Conservation (phyloP, 1,284 basidiomycete species). For the Tylopilus sp. region DNA sequence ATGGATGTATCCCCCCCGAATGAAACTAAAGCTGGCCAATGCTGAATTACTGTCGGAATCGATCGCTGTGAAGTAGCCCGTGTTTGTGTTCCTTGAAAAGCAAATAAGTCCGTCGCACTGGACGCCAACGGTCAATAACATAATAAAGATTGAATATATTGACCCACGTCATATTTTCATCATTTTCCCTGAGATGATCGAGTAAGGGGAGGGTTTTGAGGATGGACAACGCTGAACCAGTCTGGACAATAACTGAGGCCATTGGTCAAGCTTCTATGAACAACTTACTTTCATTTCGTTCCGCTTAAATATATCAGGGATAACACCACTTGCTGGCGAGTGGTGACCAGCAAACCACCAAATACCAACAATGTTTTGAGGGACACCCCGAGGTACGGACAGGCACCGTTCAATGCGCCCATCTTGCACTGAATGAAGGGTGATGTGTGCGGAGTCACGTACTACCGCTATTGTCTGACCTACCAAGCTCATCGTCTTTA, state of each 20-base stretch:
- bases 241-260: slow-evolving; percentile 41
- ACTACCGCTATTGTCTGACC: slow-evolving; percentile 73
- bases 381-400: slow-evolving; percentile 31
- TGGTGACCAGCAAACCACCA: slow-evolving; percentile 71
- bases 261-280: neutral
- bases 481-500: slow-evolving; percentile 32
- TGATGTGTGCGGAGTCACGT: slow-evolving; percentile 64
- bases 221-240: slow-evolving; percentile 72
- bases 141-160: neutral
- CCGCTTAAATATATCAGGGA: slow-evolving; percentile 75
- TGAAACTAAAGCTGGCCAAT: slow-evolving; percentile 65
- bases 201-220: slow-evolving; percentile 67
- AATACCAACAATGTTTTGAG: slow-evolving; percentile 44
- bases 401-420: slow-evolving; percentile 55
- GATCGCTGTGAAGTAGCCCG: slow-evolving; percentile 43
- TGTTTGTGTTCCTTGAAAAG: slow-evolving; percentile 67
- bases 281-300: slow-evolving; percentile 59
- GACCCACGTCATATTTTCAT: slow-evolving; percentile 59
- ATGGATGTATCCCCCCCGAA: slow-evolving; percentile 63
- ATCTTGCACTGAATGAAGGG: slow-evolving; percentile 74
- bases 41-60: slow-evolving; percentile 55
- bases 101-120: slow-evolving; percentile 74
- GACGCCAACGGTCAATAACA: slow-evolving; percentile 14
- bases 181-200: slow-evolving; percentile 64
- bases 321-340: slow-evolving; percentile 39